Evolutionary conservation across 1,284 basidiomycete species (phyloP).

Genomic region (Hypsizygus ulmarius): DNA sequence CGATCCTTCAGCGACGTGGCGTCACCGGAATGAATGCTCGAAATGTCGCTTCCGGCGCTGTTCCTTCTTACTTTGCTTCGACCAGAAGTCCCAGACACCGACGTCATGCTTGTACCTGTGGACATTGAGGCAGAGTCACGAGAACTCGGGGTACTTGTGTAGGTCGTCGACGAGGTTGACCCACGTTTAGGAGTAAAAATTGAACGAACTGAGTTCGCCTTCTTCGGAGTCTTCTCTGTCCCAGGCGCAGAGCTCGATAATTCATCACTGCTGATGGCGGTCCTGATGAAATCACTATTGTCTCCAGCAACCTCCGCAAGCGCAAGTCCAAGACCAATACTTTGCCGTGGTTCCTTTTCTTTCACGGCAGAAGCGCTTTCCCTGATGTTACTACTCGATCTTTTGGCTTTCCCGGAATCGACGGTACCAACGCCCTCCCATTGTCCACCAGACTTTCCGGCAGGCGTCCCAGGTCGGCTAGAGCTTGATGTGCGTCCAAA

Average conservation of each 20-base stretch:
- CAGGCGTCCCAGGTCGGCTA: conserved; percentile 76
- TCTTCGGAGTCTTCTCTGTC: conserved; percentile 66
- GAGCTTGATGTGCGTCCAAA: conserved; percentile 58
- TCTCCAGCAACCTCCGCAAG: conserved; percentile 35
- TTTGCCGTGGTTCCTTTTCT: conserved; percentile 40
- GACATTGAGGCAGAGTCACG: conserved; percentile 82
- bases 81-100: conserved; percentile 64
- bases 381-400: conserved; percentile 44
- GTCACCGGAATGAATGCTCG: conserved; percentile 67
- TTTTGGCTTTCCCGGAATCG: conserved; percentile 49
- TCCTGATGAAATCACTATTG: conserved; percentile 36
- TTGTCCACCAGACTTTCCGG: conserved; percentile 52
- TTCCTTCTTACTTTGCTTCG: conserved; percentile 64
- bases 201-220: conserved; percentile 55
- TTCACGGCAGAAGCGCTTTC: conserved; percentile 37
- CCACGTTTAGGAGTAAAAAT: conserved; percentile 82
- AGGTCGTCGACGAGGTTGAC: conserved; percentile 85
- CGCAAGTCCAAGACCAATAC: conserved; percentile 37
- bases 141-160: conserved; percentile 77
- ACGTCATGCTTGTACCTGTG: conserved; percentile 71
- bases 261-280: conserved; percentile 53
- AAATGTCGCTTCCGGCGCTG: conserved; percentile 85
- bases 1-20: conserved; percentile 65
- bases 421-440: conserved; percentile 60
- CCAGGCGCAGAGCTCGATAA: conserved; percentile 38